phyloP scores from a whole-genome alignment of 768 basidiomycete species.

The Trametes cinnabarina region DNA sequence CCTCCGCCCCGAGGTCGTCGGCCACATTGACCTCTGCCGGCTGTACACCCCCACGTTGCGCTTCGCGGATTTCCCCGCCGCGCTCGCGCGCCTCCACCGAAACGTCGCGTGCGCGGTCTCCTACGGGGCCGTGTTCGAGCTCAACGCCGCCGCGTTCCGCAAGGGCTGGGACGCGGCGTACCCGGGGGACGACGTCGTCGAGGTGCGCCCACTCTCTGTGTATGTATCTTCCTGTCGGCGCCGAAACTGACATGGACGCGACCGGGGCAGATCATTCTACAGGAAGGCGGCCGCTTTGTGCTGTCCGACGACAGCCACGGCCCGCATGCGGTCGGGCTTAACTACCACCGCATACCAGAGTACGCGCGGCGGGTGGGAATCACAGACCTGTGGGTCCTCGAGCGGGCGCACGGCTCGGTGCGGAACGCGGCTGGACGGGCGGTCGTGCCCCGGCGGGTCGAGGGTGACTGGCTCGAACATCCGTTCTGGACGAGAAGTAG shows the following conservation, averaged over 20 bases:
- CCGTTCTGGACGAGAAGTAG: conserved; percentile 47
- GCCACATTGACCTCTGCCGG: conserved; percentile 91
- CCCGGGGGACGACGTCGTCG: conserved; percentile 73
- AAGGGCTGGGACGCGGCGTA: conserved; percentile 89
- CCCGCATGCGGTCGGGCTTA: conserved; percentile 80
- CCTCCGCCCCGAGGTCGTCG: conserved; percentile 84
- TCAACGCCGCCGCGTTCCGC: conserved; percentile 88
- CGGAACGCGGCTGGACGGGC: conserved; percentile 46
- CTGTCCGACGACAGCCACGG: conserved; percentile 98
- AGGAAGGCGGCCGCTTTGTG: conserved; percentile 67
- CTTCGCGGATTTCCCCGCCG: conserved; percentile 54
- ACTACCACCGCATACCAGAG: conserved; percentile 63
- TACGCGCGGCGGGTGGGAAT: conserved; percentile 68
- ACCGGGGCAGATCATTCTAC: conserved; percentile 60
- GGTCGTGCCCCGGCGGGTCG: conserved; percentile 43
- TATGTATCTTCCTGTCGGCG: neutral
- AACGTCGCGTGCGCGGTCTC: conserved; percentile 70
- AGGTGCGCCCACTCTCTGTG: conserved; percentile 47
- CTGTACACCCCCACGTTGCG: conserved; percentile 69
- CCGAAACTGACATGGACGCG: neutral
- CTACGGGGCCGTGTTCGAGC: conserved; percentile 92
- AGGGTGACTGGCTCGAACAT: conserved; percentile 58
- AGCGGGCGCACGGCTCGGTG: conserved; percentile 31
- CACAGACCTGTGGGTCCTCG: conserved; percentile 63
- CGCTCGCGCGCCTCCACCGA: conserved; percentile 64